Evolutionary conservation across 768 basidiomycete genomes (phyloP), one percentile per base, ranked within the genome.

Genomic region (Boletus fagicola): DNA sequence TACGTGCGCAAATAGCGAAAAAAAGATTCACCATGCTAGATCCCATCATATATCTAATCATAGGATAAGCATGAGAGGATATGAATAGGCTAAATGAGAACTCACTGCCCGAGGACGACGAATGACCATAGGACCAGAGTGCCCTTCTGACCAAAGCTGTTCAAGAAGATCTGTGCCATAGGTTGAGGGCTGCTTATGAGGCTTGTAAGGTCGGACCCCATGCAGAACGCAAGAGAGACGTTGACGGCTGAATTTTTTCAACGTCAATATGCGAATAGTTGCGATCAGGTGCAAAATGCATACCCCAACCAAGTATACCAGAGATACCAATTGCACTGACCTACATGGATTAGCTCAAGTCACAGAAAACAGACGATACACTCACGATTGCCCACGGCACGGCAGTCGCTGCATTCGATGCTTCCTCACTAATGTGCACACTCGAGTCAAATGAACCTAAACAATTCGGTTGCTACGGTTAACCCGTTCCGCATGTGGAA

Each of bases 381-480:
- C 72, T 73, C 22, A 85, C 75, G 31, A 84, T 84, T 13, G 83
- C 83, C 76, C 77, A 81, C 0, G 84, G 84, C 5, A 85, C 83
- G 0, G 83, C 82, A 0, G 71, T 74, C 30, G 77, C 77, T 20
- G 84, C 84, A 58, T 85, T 85, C 1, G 74, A 68, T 6, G 82
- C 80, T 62, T 83, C 77, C 62, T 83, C 78, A 48, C 80, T 82
- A 35, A 83, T 82, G 59, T 83, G 81, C 1, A 83, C 78, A 44
- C 74, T 74, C 2, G 78, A 76, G 58, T 83, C 83, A 62, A 81
- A 83, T 13, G 70, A 68, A 35, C 73, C 77, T 77, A 22, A 8
- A 49, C 5, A 24, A 6, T 33, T 28, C 28, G 16, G 5, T 45
- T 9, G 9, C 22, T 28, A 42, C 4, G 10, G 35, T 59, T 22